Evolutionary conservation across 1,139 yeast species (phyloP).

Genomic region (Magnusiomyces tetraspermus): DNA sequence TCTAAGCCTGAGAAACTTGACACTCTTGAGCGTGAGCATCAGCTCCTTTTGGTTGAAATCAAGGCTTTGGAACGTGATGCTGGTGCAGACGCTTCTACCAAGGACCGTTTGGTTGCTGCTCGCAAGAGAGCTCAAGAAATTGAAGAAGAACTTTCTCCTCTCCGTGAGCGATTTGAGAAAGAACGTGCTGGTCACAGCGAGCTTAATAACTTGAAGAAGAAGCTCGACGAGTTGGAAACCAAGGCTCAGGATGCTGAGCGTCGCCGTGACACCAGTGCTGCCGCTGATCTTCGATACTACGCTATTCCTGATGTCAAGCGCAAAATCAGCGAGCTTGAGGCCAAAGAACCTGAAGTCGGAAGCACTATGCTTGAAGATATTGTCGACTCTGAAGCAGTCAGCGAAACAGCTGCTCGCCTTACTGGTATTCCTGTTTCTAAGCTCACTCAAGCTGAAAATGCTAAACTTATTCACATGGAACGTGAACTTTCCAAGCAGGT

Average conservation of each 20-base stretch:
- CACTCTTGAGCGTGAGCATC: slow-evolving; percentile 83
- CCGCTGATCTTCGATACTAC: slow-evolving; percentile 90
- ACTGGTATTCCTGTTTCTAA: slow-evolving; percentile 99
- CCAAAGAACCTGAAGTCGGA: slow-evolving; percentile 52
- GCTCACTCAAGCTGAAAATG: slow-evolving; percentile 88
- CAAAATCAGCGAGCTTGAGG: slow-evolving; percentile 67
- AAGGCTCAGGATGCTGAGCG: slow-evolving; percentile 96
- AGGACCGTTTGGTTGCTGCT: slow-evolving; percentile 75
- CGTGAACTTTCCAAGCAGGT: slow-evolving; percentile 69
- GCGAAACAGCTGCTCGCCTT: slow-evolving; percentile 93
- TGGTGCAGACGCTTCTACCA: slow-evolving; percentile 77
- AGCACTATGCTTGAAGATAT: slow-evolving; percentile 73
- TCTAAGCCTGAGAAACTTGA: slow-evolving; percentile 97
- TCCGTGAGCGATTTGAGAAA: slow-evolving; percentile 74
- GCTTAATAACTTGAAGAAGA: slow-evolving; percentile 78
- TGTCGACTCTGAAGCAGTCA: slow-evolving; percentile 86
- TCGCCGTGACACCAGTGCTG: slow-evolving; percentile 87
- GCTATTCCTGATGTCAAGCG: slow-evolving; percentile 89
- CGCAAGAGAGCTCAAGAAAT: slow-evolving; percentile 70
- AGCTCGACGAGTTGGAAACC: slow-evolving; percentile 81
- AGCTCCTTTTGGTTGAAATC: slow-evolving; percentile 86
- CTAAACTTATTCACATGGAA: slow-evolving; percentile 92
- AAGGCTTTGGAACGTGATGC: slow-evolving; percentile 95
- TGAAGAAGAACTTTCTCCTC: slow-evolving; percentile 76
- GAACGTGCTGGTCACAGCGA: slow-evolving; percentile 91